Evolutionary conservation across 768 basidiomycete species (phyloP).

Genomic region (Mycena pura): DNA sequence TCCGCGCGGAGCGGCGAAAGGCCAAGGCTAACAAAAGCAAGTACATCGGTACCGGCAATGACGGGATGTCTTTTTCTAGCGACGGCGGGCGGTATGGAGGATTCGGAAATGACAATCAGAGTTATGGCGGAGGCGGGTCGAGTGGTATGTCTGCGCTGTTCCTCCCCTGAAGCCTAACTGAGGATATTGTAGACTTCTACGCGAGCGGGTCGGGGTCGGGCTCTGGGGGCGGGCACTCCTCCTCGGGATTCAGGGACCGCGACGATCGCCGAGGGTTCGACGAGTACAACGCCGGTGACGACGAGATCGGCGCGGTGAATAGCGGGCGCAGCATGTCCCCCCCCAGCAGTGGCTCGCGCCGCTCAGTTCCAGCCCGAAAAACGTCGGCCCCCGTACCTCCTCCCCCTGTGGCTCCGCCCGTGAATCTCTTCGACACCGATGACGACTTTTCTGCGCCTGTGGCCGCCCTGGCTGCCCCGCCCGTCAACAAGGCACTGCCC

Average conservation of each 20-base stretch:
- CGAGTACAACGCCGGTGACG: conserved; percentile 96
- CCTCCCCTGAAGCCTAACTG: neutral
- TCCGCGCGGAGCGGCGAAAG: conserved; percentile 87
- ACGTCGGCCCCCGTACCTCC: conserved; percentile 45
- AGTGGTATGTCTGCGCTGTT: conserved; percentile 33
- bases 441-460: conserved; percentile 60
- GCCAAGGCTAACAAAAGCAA: conserved; percentile 92
- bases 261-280: conserved; percentile 70
- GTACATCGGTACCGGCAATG: conserved; percentile 87
- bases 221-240: conserved; percentile 50
- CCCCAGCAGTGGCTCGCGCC: conserved; percentile 41
- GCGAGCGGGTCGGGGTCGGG: conserved; percentile 44
- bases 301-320: conserved; percentile 57
- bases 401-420: conserved; percentile 51
- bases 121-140: conserved; percentile 53
- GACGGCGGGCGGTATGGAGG: conserved; percentile 60
- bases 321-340: conserved; percentile 43
- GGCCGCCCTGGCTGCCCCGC: conserved; percentile 34
- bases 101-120: conserved; percentile 45
- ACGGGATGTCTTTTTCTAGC: conserved; percentile 60
- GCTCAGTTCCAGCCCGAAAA: conserved; percentile 40
- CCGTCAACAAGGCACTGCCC: conserved; percentile 63
- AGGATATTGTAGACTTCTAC: conserved; percentile 32
- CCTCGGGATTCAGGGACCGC: conserved; percentile 64
- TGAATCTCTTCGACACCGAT: conserved; percentile 84